Base-by-base conservation (phyloP, 1,284 basidiomycete genomes). In the Malassezia pachydermatis region DNA sequence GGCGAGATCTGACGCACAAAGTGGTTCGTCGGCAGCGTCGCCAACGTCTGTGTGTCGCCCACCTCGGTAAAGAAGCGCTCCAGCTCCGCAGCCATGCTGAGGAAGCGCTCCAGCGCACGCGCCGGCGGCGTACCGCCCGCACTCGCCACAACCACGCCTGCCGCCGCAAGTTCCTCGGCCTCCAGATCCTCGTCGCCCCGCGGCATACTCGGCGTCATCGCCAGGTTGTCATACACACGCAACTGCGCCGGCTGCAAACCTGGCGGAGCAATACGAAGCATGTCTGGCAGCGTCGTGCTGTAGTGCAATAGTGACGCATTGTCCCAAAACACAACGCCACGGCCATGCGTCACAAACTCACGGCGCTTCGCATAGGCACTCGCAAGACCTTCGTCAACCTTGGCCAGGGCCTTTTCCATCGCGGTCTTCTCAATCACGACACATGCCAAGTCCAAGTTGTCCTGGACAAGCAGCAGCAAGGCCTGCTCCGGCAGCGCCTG, bases 401-500 rank as follows among this genome's bases (percentile, higher is more conserved):
- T 94, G n/a, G 82, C 79, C 42, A 88, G 80, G 1, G 90, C 90
- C 60, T 89, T 83, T 65, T 98, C 90, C 86, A 95, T 95, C 1
- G 94, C 94, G 7, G 90, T 90, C 71, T 88, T 92, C 75, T 96
- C 90, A 57, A 99, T 89, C 6, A 90, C 86, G 47, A 82, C 80
- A 72, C 92, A 96, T 14, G 92, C 92, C 44, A 89, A 77, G 50
- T 98, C 90, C 54, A 96, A 77, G 66, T 99, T 98, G 66, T 96
- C 90, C 59, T 84, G 81, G 30, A 92, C 88, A 39, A 98, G 79
- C 27, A 90, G 76, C 22, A 81, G 74, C 50, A 96, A 79, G 37
- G 76, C 76, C 36, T 74, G 76, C 59, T 77, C 78, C 29, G 74
- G 77, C 46, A 74, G 75, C 37, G 77, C 76, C 60, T 71, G 62